Evolutionary conservation across 306 rosid genomes (phyloP), one percentile per base, ranked within the genome.

Genomic region (Malus asiatica): DNA sequence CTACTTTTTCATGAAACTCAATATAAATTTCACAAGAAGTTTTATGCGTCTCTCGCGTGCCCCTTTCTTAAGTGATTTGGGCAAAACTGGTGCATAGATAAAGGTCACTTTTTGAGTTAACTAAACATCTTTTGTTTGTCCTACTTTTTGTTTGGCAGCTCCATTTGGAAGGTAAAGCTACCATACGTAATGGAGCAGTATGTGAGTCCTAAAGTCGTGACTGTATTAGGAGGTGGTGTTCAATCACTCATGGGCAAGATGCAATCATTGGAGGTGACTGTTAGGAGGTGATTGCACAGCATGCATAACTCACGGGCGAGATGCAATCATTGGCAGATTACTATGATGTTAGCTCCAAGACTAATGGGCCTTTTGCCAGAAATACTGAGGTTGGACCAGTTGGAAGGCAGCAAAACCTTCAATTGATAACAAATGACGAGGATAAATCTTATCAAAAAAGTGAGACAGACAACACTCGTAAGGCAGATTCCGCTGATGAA

Each of bases 281-380:
- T 82, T 95, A 60, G 97, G 99, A 77, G 97, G 97, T 72, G 80
- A 33, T 88, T 78, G 99, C 92, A 66, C 89, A 87, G 18, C 72
- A 27, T 53, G 75, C 62, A 14, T 25, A 48, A 44, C 22, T 81
- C 42, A 71, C 44, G 62, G 32, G 25, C 13, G 20, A 60, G 48
- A 68, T 67, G 4, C 76, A 71, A n/a, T 71, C 57, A 42, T 48
- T 5, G 81, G 81, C 91, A 87, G 92, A 85, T 80, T 74, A 73
- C 76, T 76, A 67, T 53, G 78, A 62, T 55, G 69, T 75, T 29
- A 79, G 73, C 72, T 71, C 85, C 67, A 85, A 80, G 83, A 85
- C 75, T 77, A 53, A 76, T 18, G 82, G 68, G 79, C 89, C 78
- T 78, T 2, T 59, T 66, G 82, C 66, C 38, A 80, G 75, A 78